These are phyloP conservation scores for Medicago truncatula DNA, from an alignment of 306 rosid genomes.

Conservation along the genomic window MtrunA17r5.0-ANR NC_053042.1:44085501-44086000, in stretches of 20 bases:
- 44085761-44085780: conserved; percentile 20
- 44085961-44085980: conserved; percentile 22
- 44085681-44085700: conserved; percentile 22
- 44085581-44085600: conserved; percentile 23
- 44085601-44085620: background rate
- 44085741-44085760: conserved; percentile 13
- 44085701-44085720: conserved; percentile 2
- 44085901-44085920: conserved; percentile 18
- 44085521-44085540: conserved; percentile 20
- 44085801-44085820: conserved; percentile 7
- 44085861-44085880: conserved; percentile 6
- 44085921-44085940: conserved; percentile 9
- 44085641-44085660: background rate
- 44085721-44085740: conserved; percentile 12
- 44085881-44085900: conserved; percentile 17
- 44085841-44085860: conserved; percentile 20
- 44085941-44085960: conserved; percentile 18
- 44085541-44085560: conserved; percentile 2
- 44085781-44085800: conserved; percentile 19
- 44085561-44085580: conserved; percentile 16
- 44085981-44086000: conserved; percentile 7
- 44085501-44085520: conserved; percentile 11
- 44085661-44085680: conserved; percentile 26
- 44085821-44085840: background rate
- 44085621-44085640: conserved; percentile 19